Evolutionary conservation across 2,329 filamentous ascomycete species (phyloP).

Genomic region (Arthrobotrys pseudoclavata): DNA sequence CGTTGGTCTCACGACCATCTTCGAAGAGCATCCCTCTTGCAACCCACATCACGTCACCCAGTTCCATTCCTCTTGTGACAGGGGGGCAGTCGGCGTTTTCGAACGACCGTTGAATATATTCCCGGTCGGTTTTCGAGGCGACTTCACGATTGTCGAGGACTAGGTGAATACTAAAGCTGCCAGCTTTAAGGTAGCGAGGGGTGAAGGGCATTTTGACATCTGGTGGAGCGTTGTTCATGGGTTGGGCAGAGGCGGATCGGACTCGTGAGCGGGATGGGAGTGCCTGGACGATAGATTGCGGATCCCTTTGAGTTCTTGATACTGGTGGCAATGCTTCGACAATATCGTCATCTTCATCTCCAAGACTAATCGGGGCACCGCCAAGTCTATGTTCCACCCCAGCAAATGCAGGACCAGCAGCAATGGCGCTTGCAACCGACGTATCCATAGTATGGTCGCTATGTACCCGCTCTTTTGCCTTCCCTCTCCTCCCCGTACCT

Average conservation of each 20-base stretch:
- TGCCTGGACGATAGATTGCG: constrained; percentile 2
- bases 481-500: constrained; percentile 12
- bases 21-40: constrained; percentile 72
- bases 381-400: constrained; percentile 5
- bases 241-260: constrained; percentile 43
- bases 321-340: constrained; percentile 25
- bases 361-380: background rate
- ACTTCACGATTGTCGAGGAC: constrained; percentile 82
- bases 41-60: constrained; percentile 84
- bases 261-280: constrained; percentile 22
- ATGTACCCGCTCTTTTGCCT: constrained; percentile 14
- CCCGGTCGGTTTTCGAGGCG: constrained; percentile 76
- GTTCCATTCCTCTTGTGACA: constrained; percentile 76
- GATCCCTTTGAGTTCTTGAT: background rate
- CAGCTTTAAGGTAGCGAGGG: constrained; percentile 75
- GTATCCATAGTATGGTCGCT: constrained; percentile 25
- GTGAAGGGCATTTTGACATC: constrained; percentile 67
- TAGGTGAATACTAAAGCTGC: constrained; percentile 79
- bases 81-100: constrained; percentile 75
- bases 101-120: constrained; percentile 82
- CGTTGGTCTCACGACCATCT: constrained; percentile 69
- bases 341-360: constrained; percentile 54
- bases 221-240: constrained; percentile 47
- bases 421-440: constrained; percentile 33
- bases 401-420: constrained; percentile 28